Evolutionary conservation across 495 filamentous ascomycete genomes (phyloP).

Genomic region (Apodospora peruviana): DNA sequence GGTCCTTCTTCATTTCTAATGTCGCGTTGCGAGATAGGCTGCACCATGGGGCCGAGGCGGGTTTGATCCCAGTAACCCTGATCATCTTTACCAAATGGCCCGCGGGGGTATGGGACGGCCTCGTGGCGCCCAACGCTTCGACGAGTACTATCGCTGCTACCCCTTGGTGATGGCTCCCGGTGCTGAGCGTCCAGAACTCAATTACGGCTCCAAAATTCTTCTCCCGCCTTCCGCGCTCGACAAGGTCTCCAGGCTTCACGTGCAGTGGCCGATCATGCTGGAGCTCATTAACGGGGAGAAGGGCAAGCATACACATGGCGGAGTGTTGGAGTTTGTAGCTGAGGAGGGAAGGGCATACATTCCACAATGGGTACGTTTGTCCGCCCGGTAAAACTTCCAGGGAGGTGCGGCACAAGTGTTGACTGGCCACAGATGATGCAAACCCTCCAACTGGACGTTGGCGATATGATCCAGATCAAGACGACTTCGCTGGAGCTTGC

Average conservation of each 20-base stretch:
- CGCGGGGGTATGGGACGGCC: slow-evolving; percentile 30
- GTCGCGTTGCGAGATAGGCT: too few species aligned
- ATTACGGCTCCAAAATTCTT: slow-evolving; percentile 96
- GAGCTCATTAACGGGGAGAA: slow-evolving; percentile 85
- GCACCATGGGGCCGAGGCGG: slow-evolving; percentile 34
- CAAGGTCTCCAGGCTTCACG: slow-evolving; percentile 92
- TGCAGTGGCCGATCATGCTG: slow-evolving; percentile 96
- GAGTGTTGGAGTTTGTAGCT: slow-evolving; percentile 94
- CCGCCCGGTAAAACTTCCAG: too few species aligned
- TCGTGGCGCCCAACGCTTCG: slow-evolving; percentile 59
- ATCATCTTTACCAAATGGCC: slow-evolving; percentile 43
- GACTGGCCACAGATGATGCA: slow-evolving; percentile 88
- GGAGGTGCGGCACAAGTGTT: too few species aligned
- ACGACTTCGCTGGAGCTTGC: slow-evolving; percentile 87
- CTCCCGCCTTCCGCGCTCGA: slow-evolving; percentile 92
- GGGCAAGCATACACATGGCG: slow-evolving; percentile 76
- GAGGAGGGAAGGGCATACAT: slow-evolving; percentile 96
- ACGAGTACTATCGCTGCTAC: slow-evolving; percentile 96
- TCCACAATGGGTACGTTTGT: slow-evolving; percentile 75
- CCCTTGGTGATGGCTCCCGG: slow-evolving; percentile 93
- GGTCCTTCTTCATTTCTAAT: too few species aligned
- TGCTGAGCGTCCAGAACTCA: slow-evolving; percentile 80
- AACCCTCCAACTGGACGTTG: slow-evolving; percentile 78
- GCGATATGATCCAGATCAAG: slow-evolving; percentile 90
- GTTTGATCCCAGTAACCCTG: slow-evolving; percentile 54